Evolutionary conservation across 345 rosid genomes (phyloP).

Genomic region (Citrus medica): DNA sequence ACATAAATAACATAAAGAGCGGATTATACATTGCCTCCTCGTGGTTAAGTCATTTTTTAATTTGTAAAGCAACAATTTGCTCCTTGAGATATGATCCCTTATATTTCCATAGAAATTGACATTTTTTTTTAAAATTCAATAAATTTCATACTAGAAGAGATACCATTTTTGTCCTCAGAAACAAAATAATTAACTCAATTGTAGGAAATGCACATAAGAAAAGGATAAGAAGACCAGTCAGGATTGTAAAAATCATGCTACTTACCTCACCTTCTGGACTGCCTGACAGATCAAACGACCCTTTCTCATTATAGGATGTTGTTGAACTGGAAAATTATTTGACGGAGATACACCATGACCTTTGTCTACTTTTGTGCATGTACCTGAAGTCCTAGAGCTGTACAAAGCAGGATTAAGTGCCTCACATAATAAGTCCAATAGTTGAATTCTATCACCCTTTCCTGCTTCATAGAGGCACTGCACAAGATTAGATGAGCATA

Average conservation of each 20-base stretch:
- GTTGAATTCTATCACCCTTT: constrained; percentile 49
- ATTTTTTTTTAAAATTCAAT: neutral
- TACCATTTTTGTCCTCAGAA: too few relatives aligned
- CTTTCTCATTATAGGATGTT: constrained; percentile 19
- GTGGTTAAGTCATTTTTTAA: neutral
- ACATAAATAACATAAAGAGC: neutral
- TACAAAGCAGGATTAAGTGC: constrained; percentile 69
- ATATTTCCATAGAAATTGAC: neutral
- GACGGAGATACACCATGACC: constrained; percentile 24
- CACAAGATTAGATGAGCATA: constrained; percentile 17
- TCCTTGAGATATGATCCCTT: too few relatives aligned
- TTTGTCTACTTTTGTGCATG: constrained; percentile 10
- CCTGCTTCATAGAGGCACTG: constrained; percentile 82
- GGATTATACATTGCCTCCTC: neutral
- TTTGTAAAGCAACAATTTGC: neutral
- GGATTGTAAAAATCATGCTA: constrained; percentile 7
- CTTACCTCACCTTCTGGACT: constrained; percentile 68
- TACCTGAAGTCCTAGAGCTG: constrained; percentile 27
- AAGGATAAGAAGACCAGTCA: neutral
- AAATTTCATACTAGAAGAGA: neutral
- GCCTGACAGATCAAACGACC: constrained; percentile 42
- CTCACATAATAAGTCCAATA: constrained; percentile 83
- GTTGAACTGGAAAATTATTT: constrained; percentile 16
- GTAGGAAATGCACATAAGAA: too few relatives aligned
- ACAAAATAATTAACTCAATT: too few relatives aligned